Conservation (phyloP, 2,329 filamentous ascomycete genomes). For the Xylariaceae sp. region DNA sequence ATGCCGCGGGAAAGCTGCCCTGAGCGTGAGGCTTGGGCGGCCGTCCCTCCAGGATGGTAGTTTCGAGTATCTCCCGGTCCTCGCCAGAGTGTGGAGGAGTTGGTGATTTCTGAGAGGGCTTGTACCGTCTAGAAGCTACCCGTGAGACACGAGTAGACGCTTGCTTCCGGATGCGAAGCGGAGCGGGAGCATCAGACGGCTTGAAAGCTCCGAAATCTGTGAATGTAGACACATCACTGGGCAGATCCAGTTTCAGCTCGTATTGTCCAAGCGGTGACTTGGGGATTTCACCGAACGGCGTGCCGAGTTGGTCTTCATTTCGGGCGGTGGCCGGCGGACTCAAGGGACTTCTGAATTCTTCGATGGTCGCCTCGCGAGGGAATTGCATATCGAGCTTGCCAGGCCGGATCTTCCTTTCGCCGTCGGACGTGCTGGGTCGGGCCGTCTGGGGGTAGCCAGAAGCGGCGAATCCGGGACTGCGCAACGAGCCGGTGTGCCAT, state of each 20-base stretch:
- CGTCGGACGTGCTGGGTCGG: slow-evolving; percentile 33
- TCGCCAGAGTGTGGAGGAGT: slow-evolving; percentile 35
- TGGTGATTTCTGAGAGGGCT: slow-evolving; percentile 27
- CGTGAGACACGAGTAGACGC: slow-evolving; percentile 12
- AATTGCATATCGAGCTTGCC: slow-evolving; percentile 47
- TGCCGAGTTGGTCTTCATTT: slow-evolving; percentile 12
- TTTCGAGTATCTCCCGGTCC: slow-evolving; percentile 20
- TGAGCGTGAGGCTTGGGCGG: slow-evolving; percentile 26
- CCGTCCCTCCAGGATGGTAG: slow-evolving; percentile 14
- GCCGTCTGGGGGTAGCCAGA: slow-evolving; percentile 31
- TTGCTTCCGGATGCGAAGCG: slow-evolving; percentile 24
- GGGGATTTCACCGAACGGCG: slow-evolving; percentile 24
- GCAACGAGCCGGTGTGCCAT: slow-evolving; percentile 34
- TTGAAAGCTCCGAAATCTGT: slow-evolving; percentile 28
- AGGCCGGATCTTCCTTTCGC: slow-evolving; percentile 37
- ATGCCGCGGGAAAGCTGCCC: slow-evolving; percentile 23
- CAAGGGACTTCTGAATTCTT: slow-evolving; percentile 16
- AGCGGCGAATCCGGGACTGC: slow-evolving; percentile 30
- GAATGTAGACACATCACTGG: slow-evolving; percentile 27
- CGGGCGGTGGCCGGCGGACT: slow-evolving; percentile 5
- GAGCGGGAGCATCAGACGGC: slow-evolving; percentile 21
- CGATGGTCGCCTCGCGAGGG: slow-evolving; percentile 27
- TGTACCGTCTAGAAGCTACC: slow-evolving; percentile 7
- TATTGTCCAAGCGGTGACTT: slow-evolving; percentile 40
- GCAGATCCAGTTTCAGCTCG: slow-evolving; percentile 33